Conservation (phyloP, 495 filamentous ascomycete species). For the Annulohypoxylon bovei region DNA sequence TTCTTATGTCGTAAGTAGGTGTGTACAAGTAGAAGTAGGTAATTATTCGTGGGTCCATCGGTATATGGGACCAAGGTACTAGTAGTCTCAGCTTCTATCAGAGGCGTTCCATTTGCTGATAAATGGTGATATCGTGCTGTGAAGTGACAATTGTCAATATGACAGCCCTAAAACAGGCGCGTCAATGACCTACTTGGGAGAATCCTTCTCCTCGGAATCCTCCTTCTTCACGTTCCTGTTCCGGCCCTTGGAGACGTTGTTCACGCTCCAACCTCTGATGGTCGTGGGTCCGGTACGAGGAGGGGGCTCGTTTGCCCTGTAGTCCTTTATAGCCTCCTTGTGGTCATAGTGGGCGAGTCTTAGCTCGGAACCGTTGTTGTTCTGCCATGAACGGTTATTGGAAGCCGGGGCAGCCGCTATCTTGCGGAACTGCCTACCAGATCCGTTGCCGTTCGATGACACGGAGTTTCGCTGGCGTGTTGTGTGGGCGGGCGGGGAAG, state of each 20-base stretch:
- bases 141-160: constrained; percentile 33
- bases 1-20: not conserved
- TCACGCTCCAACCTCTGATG: constrained; percentile 62
- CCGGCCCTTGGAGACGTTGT: constrained; percentile 50
- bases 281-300: constrained; percentile 56
- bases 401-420: constrained; percentile 60
- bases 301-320: constrained; percentile 54
- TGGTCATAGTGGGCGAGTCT: constrained; percentile 60
- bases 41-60: not conserved
- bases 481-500: constrained; percentile 36
- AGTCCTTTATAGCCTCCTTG: constrained; percentile 59
- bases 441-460: constrained; percentile 40
- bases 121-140: constrained; percentile 42
- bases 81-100: constrained; percentile 21
- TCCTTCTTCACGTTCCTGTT: constrained; percentile 41
- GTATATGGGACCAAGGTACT: not conserved
- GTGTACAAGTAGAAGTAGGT: too few species aligned
- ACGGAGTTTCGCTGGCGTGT: constrained; percentile 38
- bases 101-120: constrained; percentile 45
- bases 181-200: constrained; percentile 43
- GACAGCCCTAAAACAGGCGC: constrained; percentile 11
- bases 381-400: constrained; percentile 53
- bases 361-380: constrained; percentile 54
- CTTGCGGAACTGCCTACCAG: constrained; percentile 54
- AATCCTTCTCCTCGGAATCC: constrained; percentile 47